phyloP scores from a whole-genome alignment of 257 asterid genomes.

The Anisodus tanguticus region DNA sequence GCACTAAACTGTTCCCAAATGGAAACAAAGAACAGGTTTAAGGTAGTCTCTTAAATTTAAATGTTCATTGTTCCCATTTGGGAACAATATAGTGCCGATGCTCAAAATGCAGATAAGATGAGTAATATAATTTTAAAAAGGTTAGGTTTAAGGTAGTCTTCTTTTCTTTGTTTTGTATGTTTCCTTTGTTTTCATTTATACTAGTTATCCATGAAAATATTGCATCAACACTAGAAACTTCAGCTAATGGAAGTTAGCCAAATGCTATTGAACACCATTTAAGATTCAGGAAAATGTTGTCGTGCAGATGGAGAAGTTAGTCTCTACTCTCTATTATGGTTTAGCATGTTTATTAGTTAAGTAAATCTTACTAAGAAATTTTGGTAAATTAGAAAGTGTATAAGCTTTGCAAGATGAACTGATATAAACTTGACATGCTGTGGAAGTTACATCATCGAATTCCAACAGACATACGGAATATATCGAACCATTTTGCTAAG shows the following conservation, averaged over 20 bases:
- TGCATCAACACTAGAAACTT: slow-evolving; percentile 7
- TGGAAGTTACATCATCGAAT: neutral
- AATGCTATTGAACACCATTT: neutral
- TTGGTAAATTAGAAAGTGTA: neutral
- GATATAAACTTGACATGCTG: neutral
- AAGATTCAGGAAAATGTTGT: neutral
- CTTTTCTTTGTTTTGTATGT: neutral
- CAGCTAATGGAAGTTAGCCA: neutral
- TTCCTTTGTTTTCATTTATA: neutral
- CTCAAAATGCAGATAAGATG: too few species aligned
- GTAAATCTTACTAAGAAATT: neutral
- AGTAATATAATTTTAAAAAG: too few species aligned
- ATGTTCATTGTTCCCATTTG: too few species aligned
- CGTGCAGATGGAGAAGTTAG: neutral
- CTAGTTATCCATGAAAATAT: neutral
- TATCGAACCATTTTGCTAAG: neutral
- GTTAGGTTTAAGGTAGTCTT: too few species aligned
- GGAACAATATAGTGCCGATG: too few species aligned
- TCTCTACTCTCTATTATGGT: neutral
- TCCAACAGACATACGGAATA: neutral
- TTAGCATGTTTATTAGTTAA: neutral
- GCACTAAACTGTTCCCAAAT: neutral
- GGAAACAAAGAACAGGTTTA: neutral
- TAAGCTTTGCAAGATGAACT: neutral
- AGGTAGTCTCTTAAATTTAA: neutral